Conservation (phyloP, 345 rosid genomes). For the Nasturtium officinale region DNA sequence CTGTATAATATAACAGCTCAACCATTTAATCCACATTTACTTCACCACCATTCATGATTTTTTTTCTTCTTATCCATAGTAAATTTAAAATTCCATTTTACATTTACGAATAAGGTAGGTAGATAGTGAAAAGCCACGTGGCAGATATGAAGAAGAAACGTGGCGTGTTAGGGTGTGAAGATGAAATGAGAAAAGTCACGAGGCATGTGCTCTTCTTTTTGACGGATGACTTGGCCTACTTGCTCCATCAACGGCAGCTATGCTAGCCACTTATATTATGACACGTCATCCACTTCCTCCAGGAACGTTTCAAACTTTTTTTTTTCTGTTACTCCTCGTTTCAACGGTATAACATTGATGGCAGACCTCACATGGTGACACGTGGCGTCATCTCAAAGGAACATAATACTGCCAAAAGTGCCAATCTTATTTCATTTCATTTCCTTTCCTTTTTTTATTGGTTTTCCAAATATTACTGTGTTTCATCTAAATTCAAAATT, state of each 20-base stretch:
- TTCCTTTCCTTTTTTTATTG: background rate
- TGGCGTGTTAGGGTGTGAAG: constrained; percentile 51
- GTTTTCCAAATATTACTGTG: background rate
- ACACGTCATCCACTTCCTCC: constrained; percentile 33
- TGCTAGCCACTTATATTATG: background rate
- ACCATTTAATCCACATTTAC: background rate
- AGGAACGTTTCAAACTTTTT: constrained; percentile 44
- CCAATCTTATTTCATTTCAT: background rate
- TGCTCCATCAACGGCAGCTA: constrained; percentile 37
- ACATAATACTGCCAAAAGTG: background rate
- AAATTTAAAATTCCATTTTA: background rate
- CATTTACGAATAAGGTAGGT: background rate
- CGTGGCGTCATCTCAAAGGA: constrained; percentile 18
- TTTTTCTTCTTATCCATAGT: background rate
- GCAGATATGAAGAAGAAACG: constrained; percentile 44
- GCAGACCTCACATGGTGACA: constrained; percentile 2
- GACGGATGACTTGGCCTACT: constrained; percentile 39
- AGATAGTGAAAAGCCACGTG: constrained; percentile 47
- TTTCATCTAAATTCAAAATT: background rate
- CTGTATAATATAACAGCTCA: background rate
- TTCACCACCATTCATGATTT: background rate
- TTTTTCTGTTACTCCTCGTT: background rate
- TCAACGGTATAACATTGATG: constrained; percentile 30
- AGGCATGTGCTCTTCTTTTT: constrained; percentile 33
- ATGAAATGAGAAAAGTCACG: constrained; percentile 48